A percentile compares a stretch with the other conserved stretches of the same genome.
Conservation (phyloP, 495 filamentous ascomycete species). For the Hypoxylon rickii region DNA sequence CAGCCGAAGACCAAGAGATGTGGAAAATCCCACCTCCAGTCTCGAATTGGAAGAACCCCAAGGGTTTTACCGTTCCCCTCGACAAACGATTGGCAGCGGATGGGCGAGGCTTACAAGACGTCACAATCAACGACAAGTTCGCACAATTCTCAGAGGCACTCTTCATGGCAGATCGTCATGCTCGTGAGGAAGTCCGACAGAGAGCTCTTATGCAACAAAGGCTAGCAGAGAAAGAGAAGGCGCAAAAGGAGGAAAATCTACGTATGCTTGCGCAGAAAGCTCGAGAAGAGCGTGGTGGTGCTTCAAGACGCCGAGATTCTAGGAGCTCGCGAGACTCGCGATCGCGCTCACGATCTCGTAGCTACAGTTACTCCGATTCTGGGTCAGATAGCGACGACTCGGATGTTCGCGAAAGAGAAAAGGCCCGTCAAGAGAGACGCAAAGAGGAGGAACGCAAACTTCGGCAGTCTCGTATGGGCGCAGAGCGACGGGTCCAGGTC, state of each 20-base stretch:
- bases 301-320: constrained; percentile 57
- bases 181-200: constrained; percentile 92
- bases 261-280: constrained; percentile 90
- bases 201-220: constrained; percentile 94
- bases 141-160: constrained; percentile 94
- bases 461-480: constrained; percentile 93
- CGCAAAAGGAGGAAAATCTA: constrained; percentile 90
- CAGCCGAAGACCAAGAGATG: constrained; percentile 94
- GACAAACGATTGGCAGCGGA: constrained; percentile 98
- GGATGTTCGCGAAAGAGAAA: constrained; percentile 74
- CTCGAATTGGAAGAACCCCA: constrained; percentile 99
- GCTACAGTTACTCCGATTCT: constrained; percentile 60
- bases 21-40: constrained; percentile 96
- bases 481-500: constrained; percentile 84
- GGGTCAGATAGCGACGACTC: constrained; percentile 69
- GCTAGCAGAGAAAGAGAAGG: constrained; percentile 94
- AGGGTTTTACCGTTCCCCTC: constrained; percentile 94
- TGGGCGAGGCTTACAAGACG: constrained; percentile 89
- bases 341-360: constrained; percentile 57
- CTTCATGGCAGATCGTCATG: constrained; percentile 92
- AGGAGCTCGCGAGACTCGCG: constrained; percentile 50
- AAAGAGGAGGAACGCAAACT: constrained; percentile 86
- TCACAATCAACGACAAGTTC: constrained; percentile 98
- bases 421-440: constrained; percentile 74
- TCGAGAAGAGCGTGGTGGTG: constrained; percentile 72